Conservation (phyloP, 75 land plant genomes). For the Adiantum capillusveneris region DNA sequence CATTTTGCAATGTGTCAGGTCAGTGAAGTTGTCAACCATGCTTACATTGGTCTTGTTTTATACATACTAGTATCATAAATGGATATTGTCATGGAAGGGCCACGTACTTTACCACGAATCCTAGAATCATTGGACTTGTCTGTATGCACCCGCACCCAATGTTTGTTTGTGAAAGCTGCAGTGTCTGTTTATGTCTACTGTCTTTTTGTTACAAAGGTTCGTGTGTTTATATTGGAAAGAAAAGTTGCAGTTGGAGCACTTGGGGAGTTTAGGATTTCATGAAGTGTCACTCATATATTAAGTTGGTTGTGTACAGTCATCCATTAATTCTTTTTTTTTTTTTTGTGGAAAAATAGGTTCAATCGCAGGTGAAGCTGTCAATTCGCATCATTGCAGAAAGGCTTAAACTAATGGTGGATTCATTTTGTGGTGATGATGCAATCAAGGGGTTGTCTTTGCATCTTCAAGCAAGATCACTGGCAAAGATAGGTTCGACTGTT, state of each 20-base stretch:
- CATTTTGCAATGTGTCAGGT: conserved; percentile 51
- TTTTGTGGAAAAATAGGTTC: conserved; percentile 33
- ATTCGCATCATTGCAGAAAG: conserved; percentile 34
- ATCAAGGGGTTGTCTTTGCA: conserved; percentile 10
- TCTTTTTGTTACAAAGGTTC: no score
- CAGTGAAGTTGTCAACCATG: background rate
- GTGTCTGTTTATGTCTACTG: no score
- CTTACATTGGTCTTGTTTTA: no score
- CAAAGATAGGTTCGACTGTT: conserved; percentile 20
- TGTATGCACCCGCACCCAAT: background rate
- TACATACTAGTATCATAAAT: no score
- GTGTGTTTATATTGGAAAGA: no score
- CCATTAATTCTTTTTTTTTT: background rate
- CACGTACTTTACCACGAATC: no score
- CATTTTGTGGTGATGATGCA: conserved; percentile 34
- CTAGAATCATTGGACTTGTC: no score
- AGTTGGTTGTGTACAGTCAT: background rate
- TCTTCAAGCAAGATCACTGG: conserved; percentile 34
- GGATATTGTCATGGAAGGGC: no score
- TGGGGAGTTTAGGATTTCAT: no score
- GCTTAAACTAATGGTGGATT: conserved; percentile 32
- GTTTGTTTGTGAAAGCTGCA: no score
- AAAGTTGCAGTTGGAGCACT: no score
- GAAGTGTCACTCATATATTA: background rate
- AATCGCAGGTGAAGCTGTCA: conserved; percentile 20